Percentiles rank a stretch among this genome's conserved stretches.
Conservation (phyloP, 495 filamentous ascomycete species). For the Terfezia boudieri region DNA sequence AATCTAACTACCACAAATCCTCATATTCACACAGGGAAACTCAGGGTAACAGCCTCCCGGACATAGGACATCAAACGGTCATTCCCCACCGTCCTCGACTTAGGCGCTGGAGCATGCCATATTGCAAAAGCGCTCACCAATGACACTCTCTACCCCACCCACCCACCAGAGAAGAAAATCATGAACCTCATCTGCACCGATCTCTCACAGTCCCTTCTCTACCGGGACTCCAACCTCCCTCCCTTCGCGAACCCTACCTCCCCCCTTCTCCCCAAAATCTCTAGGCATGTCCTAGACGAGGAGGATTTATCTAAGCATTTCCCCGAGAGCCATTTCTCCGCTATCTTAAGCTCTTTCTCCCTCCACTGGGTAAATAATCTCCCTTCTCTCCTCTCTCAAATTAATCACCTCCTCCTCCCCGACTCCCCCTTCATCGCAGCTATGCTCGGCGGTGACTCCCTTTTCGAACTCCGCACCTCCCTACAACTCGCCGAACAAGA, state of each 20-base stretch:
- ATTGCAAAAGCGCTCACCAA: slow-evolving; percentile 48
- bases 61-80: slow-evolving; percentile 69
- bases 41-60: background rate
- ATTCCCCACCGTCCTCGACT: slow-evolving; percentile 68
- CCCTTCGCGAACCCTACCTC: slow-evolving; percentile 55
- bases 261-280: background rate
- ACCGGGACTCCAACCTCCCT: slow-evolving; percentile 54
- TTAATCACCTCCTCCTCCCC: slow-evolving; percentile 66
- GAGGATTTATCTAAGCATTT: slow-evolving; percentile 56
- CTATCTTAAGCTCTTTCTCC: slow-evolving; percentile 63
- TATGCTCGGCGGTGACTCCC: slow-evolving; percentile 86
- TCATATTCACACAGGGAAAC: background rate
- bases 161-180: slow-evolving; percentile 42
- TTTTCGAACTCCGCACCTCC: slow-evolving; percentile 85
- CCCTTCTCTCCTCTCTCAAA: slow-evolving; percentile 54
- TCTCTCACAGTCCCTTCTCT: slow-evolving; percentile 49
- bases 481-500: slow-evolving; percentile 85
- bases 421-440: slow-evolving; percentile 83
- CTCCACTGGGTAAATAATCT: slow-evolving; percentile 98
- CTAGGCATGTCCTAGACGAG: slow-evolving; percentile 40
- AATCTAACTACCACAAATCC: background rate
- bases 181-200: slow-evolving; percentile 56
- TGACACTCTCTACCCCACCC: background rate
- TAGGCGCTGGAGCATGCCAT: slow-evolving; percentile 90
- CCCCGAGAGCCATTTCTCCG: slow-evolving; percentile 56